Base-by-base conservation (phyloP, 2,329 filamentous ascomycete species). In the Gnomoniopsis sp. region DNA sequence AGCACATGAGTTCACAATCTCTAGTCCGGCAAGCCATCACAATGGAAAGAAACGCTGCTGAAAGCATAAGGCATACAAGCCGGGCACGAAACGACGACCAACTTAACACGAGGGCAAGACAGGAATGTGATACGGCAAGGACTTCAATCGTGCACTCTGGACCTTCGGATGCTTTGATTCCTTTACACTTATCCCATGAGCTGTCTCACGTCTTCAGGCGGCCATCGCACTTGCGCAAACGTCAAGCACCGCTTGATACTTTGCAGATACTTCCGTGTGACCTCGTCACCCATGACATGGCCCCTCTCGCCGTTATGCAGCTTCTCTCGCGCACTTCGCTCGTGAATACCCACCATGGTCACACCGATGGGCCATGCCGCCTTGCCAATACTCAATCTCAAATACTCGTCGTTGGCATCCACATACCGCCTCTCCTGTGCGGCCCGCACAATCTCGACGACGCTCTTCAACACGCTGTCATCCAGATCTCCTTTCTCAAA, bases 291-390 rank as follows among this genome's bases (percentile, higher is more conserved):
- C 88, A 99, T 92, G 67, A 98, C 96, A 72, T 99, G 93, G 3
- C 93, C 95, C 68, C 92, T 88, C 69, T 88, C 86, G 59, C 88
- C 88, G 72, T 95, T 86, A 71, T 98, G 93, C 60, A 99, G 78
- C 76, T 99, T 99, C 76, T 99, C 95, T 63, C 95, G 85, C 21
- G 95, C 93, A 65, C 89, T 95, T 70, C 95, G 87, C 79, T 98
- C 95, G 83, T 99, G 95, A 67, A 99, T 99, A 80, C 95, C 95
- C 69, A 99, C 95, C 95, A 98, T 99, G 72, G 95, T 99, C 43
- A 99, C 95, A 75, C 95, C 95, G 69, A 99, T 99, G 23, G 95
- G 95, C 95, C 95, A 99, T 17, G 95, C 95, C 65, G 92, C 93
- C 77, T 96, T 96, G 64, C 92, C 92, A 69, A 99, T 99, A 71